phyloP scores from a whole-genome alignment of 2,329 filamentous ascomycete genomes.

The Cryphonectria nitschkei region DNA sequence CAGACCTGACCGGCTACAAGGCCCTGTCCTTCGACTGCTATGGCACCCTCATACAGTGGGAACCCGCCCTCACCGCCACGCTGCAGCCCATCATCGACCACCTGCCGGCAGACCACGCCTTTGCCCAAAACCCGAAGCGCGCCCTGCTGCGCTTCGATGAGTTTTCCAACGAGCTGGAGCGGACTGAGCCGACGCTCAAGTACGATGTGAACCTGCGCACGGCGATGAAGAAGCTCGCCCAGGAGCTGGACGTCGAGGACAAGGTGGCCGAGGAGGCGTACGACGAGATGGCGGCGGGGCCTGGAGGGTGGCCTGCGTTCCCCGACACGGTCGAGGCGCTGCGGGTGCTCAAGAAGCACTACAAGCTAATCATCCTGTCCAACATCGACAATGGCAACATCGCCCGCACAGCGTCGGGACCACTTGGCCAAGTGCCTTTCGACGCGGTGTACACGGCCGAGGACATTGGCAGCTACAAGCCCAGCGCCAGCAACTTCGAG shows the following conservation, averaged over 20 bases:
- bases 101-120: conserved; percentile 44
- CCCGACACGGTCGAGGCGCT: conserved; percentile 60
- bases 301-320: conserved; percentile 61
- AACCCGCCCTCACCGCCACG: conserved; percentile 62
- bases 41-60: conserved; percentile 80
- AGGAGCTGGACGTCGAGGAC: conserved; percentile 43
- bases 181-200: conserved; percentile 55
- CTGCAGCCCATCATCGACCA: conserved; percentile 54
- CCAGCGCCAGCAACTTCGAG: conserved; percentile 64
- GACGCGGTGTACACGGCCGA: conserved; percentile 71
- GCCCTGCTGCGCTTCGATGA: conserved; percentile 49
- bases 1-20: conserved; percentile 36
- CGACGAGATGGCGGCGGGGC: conserved; percentile 53
- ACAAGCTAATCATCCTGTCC: conserved; percentile 61
- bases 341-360: conserved; percentile 46
- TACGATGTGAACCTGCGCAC: conserved; percentile 64
- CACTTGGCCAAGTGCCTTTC: conserved; percentile 55
- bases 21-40: conserved; percentile 77
- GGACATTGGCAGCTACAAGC: conserved; percentile 75
- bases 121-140: conserved; percentile 44
- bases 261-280: conserved; percentile 43
- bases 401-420: conserved; percentile 36
- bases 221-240: conserved; percentile 51
- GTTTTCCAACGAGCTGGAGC: conserved; percentile 54
- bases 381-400: conserved; percentile 59